Evolutionary conservation across 2,329 filamentous ascomycete genomes (phyloP).

Genomic region (Aspergillus spinulosporus): DNA sequence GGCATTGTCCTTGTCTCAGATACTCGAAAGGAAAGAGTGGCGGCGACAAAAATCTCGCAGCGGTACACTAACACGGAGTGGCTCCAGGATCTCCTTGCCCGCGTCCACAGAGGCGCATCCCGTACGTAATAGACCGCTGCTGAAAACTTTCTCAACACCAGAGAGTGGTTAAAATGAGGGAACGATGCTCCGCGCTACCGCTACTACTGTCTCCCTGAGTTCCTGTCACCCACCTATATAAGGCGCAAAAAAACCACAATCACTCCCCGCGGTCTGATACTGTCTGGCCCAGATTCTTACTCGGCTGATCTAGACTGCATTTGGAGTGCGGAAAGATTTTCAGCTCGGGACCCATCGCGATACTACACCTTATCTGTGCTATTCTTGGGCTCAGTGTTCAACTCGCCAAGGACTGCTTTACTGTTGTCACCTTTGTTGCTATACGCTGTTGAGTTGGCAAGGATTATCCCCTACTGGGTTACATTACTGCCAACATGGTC

Average conservation of each 20-base stretch:
- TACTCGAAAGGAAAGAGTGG: slow-evolving; percentile 10
- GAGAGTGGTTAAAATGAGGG: neutral
- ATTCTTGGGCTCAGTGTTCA: neutral
- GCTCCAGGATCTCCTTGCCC: slow-evolving; percentile 14
- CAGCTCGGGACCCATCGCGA: slow-evolving; percentile 5
- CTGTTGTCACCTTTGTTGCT: neutral
- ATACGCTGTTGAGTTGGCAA: neutral
- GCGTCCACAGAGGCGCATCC: slow-evolving; percentile 13
- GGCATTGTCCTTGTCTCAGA: slow-evolving; percentile 1
- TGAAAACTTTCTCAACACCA: slow-evolving; percentile 4
- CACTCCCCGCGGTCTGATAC: slow-evolving; percentile 1
- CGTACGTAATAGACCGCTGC: slow-evolving; percentile 16
- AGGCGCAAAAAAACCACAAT: neutral
- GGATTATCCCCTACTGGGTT: neutral
- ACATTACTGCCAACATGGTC: slow-evolving; percentile 22
- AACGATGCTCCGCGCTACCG: neutral
- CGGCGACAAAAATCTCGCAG: slow-evolving; percentile 16
- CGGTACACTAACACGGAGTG: slow-evolving; percentile 7
- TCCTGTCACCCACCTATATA: neutral
- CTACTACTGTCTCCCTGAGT: neutral
- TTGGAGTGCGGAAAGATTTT: slow-evolving; percentile 11
- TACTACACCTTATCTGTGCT: slow-evolving; percentile 1
- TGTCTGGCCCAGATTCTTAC: slow-evolving; percentile 11
- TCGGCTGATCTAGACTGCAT: slow-evolving; percentile 6
- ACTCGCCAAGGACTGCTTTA: neutral